phyloP scores from a whole-genome alignment of 768 basidiomycete species.

The Heimioporus sp. region DNA sequence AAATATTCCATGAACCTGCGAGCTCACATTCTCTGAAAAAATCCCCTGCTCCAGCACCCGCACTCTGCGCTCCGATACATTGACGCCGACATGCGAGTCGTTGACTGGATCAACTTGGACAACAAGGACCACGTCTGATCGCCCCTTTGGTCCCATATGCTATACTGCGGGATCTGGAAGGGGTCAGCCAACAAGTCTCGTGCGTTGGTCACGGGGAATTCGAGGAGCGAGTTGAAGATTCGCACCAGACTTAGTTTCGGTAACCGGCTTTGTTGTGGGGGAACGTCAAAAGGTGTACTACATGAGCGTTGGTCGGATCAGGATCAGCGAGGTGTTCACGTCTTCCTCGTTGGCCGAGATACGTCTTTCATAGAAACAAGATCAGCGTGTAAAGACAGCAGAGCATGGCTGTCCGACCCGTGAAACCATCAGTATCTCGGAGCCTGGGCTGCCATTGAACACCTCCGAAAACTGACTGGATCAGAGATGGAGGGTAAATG shows the following conservation, averaged over 20 bases:
- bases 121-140: constrained; percentile 96
- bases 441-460: constrained; percentile 99
- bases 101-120: constrained; percentile 95
- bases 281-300: constrained; percentile 92
- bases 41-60: constrained; percentile 83
- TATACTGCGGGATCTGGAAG: constrained; percentile 96
- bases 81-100: constrained; percentile 90
- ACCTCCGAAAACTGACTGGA: constrained; percentile 98
- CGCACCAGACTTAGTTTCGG: constrained; percentile 98
- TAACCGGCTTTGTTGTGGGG: constrained; percentile 96
- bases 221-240: constrained; percentile 93
- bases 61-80: constrained; percentile 83
- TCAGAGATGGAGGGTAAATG: constrained; percentile 96
- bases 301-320: constrained; percentile 99
- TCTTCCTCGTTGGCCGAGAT: constrained; percentile 96
- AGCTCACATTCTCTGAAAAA: constrained; percentile 97
- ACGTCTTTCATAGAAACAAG: constrained; percentile 55
- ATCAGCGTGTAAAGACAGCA: neutral
- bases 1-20: constrained; percentile 98
- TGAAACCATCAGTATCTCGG: constrained; percentile 99
- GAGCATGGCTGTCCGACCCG: constrained; percentile 48
- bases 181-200: constrained; percentile 97
- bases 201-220: constrained; percentile 84
- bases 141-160: constrained; percentile 96
- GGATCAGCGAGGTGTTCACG: constrained; percentile 98